Base-by-base conservation (phyloP, 768 basidiomycete genomes). In the Tulasnella sp. region DNA sequence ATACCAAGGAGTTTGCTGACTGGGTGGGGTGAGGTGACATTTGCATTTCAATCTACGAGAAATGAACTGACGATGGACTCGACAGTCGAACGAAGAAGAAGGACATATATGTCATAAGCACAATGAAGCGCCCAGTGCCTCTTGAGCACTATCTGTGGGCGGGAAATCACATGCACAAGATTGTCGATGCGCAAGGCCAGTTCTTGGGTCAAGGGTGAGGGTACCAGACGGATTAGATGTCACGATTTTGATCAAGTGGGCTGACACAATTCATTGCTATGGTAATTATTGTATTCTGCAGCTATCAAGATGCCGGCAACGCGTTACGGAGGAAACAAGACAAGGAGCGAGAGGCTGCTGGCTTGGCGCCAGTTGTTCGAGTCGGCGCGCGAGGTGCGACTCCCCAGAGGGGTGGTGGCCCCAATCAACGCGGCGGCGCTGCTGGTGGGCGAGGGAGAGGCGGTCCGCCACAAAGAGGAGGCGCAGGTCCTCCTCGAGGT, bases 61-160 rank as follows among this genome's bases (percentile, higher is more conserved):
- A 5, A 5, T 15, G 15, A 43, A 13, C 48, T 45, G 19, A 34
- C n/a, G 26, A 24, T 56, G 13, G 15, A 47, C 32, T 43, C 4
- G 10, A 0, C 21, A 98, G 95, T 4, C 88, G 96, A 15, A 99
- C 96, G 1, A 98, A 99, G 75, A 95, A 93, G 77, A 98, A 97
- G 71, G 93, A 98, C 64, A 97, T 99, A 56, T 98, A 97, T 70
- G 96, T 99, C 49, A 98, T 99, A 64, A 95, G 90, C 8, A 99
- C 96, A 0, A 83, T 86, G 2, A 93, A 97, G 71, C 79, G 96
- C 56, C 96, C 96, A 0, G 96, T 99, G 4, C 96, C 96, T 4
- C 77, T 99, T 56, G 95, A 98, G 71, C 95, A 98, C 74, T 95
- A 85, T 72, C 75, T 99, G 2, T 99, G 96, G 72, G 91, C 94